phyloP scores from a whole-genome alignment of 176 grass and related monocot species.

The Pontederia paniculata region DNA sequence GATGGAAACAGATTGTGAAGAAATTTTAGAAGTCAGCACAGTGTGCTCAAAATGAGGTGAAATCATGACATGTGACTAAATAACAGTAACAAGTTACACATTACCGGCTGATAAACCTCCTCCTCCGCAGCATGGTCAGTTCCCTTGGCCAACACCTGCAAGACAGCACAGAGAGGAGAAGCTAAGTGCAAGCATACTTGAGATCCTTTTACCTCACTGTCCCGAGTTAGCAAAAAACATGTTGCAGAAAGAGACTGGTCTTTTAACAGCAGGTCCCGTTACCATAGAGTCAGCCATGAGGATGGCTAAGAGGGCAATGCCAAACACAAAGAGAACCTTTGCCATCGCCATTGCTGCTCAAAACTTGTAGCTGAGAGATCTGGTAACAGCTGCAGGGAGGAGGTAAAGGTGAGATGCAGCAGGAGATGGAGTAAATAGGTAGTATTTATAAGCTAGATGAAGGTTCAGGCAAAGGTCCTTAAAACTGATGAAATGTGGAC shows the following conservation, averaged over 20 bases:
- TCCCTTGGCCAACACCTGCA: conserved; percentile 12
- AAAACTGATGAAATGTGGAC: no score
- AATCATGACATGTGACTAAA: neutral
- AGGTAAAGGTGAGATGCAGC: neutral
- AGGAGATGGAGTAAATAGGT: neutral
- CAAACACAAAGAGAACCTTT: conserved; percentile 1
- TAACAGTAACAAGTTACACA: neutral
- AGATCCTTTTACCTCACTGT: neutral
- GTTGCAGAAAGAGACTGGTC: neutral
- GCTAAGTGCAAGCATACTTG: neutral
- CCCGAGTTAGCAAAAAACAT: neutral
- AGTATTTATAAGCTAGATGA: no score
- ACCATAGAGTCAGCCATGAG: conserved; percentile 5
- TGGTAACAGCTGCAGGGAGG: neutral
- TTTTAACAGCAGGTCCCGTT: neutral
- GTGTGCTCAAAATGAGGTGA: no score
- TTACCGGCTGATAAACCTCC: conserved; percentile 2
- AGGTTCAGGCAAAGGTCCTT: no score
- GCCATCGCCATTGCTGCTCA: conserved; percentile 13
- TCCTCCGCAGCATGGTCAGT: conserved; percentile 1
- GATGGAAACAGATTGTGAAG: neutral
- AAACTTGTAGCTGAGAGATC: neutral
- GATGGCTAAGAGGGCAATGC: conserved; percentile 15
- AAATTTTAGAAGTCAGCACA: neutral
- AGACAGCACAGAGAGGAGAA: neutral